Evolutionary conservation across 2,329 filamentous ascomycete species (phyloP), one percentile per base, ranked within the genome.

Genomic region (Colletotrichum phormii): DNA sequence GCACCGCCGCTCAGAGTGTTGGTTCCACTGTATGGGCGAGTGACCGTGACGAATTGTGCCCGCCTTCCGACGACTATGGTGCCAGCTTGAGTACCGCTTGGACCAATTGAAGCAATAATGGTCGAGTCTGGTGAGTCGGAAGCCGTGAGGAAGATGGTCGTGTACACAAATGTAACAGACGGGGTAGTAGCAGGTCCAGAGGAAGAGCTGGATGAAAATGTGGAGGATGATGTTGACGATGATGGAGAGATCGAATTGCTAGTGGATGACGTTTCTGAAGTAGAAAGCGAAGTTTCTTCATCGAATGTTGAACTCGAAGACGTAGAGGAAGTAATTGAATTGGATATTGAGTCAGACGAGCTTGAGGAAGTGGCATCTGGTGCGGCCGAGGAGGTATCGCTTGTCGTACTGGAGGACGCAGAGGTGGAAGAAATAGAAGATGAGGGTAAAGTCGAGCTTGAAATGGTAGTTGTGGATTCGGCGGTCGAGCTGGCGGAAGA

Each of bases 111-210:
- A 3, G 69, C 31, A 15, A 72, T 42, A 1, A 65, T 69, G 1
- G 69, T 69, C 0, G 64, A 42, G 1, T 33, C 69, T 3, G 64
- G 46, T 2, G 46, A 65, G 6, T 69, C 60, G 1, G 64, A 42
- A 1, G 53, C 58, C 2, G 69, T 72, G 7, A 72, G 69, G 65
- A 72, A 72, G 31, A 72, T 18, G 0, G 69, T 72, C 2, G 69
- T 69, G 7, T 31, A 46, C 42, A 72, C 31, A 31, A 58, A 68
- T 4, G 69, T 59, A 1, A 59, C 22, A 8, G 31, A 24, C 18
- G 53, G 65, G 1, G 58, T 58, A 1, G 60, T 54, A 1, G 70
- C 37, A 9, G 65, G 60, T 2, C 73, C 35, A 12, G 75, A 37
- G 5, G 75, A 31, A 1, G 70, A 75, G 42, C 42, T 49, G 3